These are phyloP conservation scores for Fraxinus xanthoxyloides DNA, from an alignment of 305 asterid species.

Conservation along the genomic window DNA sequence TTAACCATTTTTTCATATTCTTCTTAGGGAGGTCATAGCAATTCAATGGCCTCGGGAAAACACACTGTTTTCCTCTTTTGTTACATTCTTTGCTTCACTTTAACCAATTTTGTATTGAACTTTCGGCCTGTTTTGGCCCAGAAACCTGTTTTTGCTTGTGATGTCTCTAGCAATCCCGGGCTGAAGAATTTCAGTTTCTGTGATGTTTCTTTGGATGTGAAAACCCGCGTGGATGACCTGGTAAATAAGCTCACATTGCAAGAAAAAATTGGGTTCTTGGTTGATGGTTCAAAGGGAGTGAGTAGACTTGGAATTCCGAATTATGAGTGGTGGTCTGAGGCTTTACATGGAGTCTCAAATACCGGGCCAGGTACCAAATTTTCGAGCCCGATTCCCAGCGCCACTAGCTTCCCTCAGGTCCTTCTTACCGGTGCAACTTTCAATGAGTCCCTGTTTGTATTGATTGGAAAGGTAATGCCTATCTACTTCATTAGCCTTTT, in stretches of 20 bases:
- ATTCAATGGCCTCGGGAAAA: constrained; percentile 46
- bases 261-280: constrained; percentile 80
- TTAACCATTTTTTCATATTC: background rate
- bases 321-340: constrained; percentile 98
- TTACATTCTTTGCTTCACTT: constrained; percentile 27
- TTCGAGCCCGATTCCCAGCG: constrained; percentile 51
- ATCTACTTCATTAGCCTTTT: background rate
- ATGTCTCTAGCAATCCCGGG: constrained; percentile 43
- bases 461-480: constrained; percentile 63
- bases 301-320: constrained; percentile 80
- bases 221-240: constrained; percentile 57
- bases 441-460: constrained; percentile 53
- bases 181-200: constrained; percentile 59
- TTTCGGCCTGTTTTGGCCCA: constrained; percentile 35
- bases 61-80: constrained; percentile 35
- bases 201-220: constrained; percentile 44
- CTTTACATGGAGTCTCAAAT: constrained; percentile 76
- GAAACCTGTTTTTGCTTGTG: constrained; percentile 68
- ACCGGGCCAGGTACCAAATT: constrained; percentile 71
- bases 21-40: constrained; percentile 27
- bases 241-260: constrained; percentile 64
- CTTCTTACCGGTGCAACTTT: constrained; percentile 66
- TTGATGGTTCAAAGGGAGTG: constrained; percentile 43
- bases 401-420: constrained; percentile 83
- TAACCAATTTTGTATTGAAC: constrained; percentile 4